A percentile compares a stretch with the other conserved stretches of the same genome.
phyloP scores from a whole-genome alignment of 192 early-diverging fungal genomes.

The Funneliformis mosseae region DNA sequence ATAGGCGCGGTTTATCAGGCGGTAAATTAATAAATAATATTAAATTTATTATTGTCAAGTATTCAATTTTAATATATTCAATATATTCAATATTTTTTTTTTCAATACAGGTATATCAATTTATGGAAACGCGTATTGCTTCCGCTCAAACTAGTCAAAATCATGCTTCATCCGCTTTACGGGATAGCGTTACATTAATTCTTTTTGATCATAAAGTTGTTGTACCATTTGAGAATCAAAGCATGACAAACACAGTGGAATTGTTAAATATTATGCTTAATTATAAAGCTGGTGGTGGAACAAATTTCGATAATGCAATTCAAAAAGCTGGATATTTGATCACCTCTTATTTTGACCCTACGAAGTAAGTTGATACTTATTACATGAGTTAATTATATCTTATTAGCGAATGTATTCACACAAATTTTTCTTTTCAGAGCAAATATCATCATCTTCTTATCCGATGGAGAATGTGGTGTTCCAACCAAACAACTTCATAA shows the following conservation, averaged over 20 bases:
- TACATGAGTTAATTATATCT: background rate
- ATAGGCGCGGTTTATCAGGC: constrained; percentile 32
- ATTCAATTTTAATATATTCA: no score
- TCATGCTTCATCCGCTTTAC: background rate
- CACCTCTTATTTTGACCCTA: constrained; percentile 14
- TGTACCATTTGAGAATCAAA: constrained; percentile 18
- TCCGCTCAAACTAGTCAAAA: background rate
- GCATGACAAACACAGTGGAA: background rate
- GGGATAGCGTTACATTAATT: constrained; percentile 16
- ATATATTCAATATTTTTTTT: background rate
- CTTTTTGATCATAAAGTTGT: background rate
- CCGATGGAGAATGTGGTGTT: constrained; percentile 11
- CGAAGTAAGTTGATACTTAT: constrained; percentile 15
- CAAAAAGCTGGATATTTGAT: background rate
- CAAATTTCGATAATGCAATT: background rate
- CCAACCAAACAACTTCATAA: constrained; percentile 4
- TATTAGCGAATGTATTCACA: background rate
- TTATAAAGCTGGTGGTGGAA: background rate
- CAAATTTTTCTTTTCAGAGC: background rate
- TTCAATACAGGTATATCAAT: constrained; percentile 1
- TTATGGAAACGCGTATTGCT: constrained; percentile 30
- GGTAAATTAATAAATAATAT: background rate
- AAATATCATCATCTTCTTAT: constrained; percentile 35
- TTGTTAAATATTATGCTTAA: constrained; percentile 19
- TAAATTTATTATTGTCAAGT: no score